phyloP scores from a whole-genome alignment of 2,329 filamentous ascomycete genomes.

The Xylariaceae sp. region DNA sequence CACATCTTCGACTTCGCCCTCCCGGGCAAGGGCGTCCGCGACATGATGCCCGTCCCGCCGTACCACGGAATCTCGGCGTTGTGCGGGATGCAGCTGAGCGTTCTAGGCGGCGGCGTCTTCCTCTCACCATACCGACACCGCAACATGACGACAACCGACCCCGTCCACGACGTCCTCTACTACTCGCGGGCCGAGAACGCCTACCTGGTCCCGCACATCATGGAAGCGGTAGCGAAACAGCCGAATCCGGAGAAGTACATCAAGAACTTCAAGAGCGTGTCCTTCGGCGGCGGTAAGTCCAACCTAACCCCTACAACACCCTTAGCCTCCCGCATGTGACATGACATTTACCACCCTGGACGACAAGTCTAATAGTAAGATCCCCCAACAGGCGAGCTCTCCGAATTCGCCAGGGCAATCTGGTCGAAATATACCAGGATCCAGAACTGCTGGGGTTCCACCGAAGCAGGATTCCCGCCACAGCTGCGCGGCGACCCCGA shows the following conservation, averaged over 20 bases:
- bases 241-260: conserved; percentile 21
- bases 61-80: conserved; percentile 21
- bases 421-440: conserved; percentile 23
- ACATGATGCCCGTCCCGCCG: conserved; percentile 18
- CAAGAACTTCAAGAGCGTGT: conserved; percentile 14
- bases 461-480: conserved; percentile 13
- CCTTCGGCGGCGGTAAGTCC: conserved; percentile 24
- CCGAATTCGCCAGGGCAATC: conserved; percentile 7
- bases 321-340: too few species aligned
- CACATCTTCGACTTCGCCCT: conserved; percentile 10
- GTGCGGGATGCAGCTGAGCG: conserved; percentile 10
- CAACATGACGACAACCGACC: conserved; percentile 11
- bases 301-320: background rate
- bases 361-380: background rate
- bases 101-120: conserved; percentile 20
- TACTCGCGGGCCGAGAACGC: conserved; percentile 14
- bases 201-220: conserved; percentile 22
- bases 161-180: conserved; percentile 13
- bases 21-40: conserved; percentile 16
- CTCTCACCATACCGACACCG: conserved; percentile 23
- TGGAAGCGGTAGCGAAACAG: conserved; percentile 22
- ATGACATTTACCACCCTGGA: background rate
- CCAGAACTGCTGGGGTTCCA: conserved; percentile 21
- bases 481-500: conserved; percentile 17
- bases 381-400: conserved; percentile 14